These are phyloP conservation scores for Colletotrichum sp. DNA, from an alignment of 2,329 filamentous ascomycete genomes.

Conservation along the genomic window DNA sequence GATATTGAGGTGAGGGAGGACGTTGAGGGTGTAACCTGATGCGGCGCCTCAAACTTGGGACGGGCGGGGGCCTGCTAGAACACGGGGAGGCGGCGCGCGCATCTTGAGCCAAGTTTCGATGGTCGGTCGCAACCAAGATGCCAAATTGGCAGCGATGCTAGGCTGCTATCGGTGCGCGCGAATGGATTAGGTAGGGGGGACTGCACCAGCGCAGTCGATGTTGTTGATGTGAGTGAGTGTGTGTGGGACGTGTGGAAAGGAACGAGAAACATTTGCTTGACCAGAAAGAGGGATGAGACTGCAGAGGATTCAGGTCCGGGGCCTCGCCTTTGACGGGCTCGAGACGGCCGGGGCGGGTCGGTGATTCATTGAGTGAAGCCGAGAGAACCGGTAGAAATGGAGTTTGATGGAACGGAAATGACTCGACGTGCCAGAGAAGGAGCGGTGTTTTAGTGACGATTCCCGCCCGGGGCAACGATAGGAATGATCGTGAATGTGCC, in stretches of 20 bases:
- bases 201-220: neutral
- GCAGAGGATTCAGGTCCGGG: neutral
- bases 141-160: neutral
- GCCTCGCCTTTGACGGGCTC: neutral
- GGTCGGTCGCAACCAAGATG: neutral
- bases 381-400: conserved; percentile 9
- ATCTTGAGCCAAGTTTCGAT: neutral
- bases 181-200: neutral
- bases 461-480: neutral
- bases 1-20: neutral
- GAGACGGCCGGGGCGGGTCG: neutral
- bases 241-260: neutral
- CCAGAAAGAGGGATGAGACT: neutral
- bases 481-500: neutral
- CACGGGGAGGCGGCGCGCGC: neutral
- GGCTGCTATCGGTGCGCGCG: neutral
- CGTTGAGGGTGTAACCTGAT: conserved; percentile 7
- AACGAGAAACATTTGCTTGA: neutral
- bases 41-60: neutral
- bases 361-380: neutral
- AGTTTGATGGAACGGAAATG: conserved; percentile 15
- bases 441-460: neutral
- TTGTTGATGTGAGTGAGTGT: neutral
- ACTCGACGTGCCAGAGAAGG: conserved; percentile 9
- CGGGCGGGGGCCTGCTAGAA: neutral